Percentiles rank a stretch among this genome's conserved stretches.
Conservation (phyloP, 805 yeast species). For the Saccharomycopsis sp. region DNA sequence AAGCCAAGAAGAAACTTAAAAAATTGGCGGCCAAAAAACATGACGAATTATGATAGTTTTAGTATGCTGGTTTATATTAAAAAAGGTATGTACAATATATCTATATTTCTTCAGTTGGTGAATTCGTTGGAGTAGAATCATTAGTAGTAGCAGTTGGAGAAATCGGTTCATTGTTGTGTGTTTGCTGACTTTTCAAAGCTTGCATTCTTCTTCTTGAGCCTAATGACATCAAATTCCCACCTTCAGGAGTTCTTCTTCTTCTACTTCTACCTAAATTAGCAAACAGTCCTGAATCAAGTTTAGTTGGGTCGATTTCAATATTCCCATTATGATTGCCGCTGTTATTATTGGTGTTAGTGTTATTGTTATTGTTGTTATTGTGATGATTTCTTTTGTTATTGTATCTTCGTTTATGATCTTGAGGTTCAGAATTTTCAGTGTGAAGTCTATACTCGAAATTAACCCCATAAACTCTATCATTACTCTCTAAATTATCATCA, state of each 20-base stretch:
- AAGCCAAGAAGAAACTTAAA: conserved; percentile 9
- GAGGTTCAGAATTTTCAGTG: conserved; percentile 27
- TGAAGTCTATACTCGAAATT: conserved; percentile 42
- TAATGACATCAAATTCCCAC: conserved; percentile 15
- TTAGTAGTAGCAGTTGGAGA: too few species aligned
- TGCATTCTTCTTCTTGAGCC: conserved; percentile 18
- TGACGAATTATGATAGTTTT: not conserved
- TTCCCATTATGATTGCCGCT: not conserved
- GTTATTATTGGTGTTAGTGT: conserved; percentile 7
- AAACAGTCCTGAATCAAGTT: conserved; percentile 12
- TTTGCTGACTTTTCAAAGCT: conserved; percentile 1
- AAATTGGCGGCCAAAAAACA: not conserved
- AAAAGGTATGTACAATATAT: too few species aligned
- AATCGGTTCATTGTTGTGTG: too few species aligned
- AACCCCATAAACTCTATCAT: conserved; percentile 39
- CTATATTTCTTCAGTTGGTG: too few species aligned
- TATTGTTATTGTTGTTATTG: conserved; percentile 8
- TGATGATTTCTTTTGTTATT: conserved; percentile 4
- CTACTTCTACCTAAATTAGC: conserved; percentile 17
- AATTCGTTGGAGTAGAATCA: too few species aligned
- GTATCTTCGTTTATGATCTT: conserved; percentile 11
- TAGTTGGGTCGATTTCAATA: not conserved
- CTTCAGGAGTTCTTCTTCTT: conserved; percentile 8
- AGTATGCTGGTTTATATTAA: too few species aligned
- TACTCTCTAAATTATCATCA: conserved; percentile 31